Percentiles rank a stretch among this genome's conserved stretches.
Conservation (phyloP, 1,284 basidiomycete genomes). For the Tilletiopsis washingtonensis region DNA sequence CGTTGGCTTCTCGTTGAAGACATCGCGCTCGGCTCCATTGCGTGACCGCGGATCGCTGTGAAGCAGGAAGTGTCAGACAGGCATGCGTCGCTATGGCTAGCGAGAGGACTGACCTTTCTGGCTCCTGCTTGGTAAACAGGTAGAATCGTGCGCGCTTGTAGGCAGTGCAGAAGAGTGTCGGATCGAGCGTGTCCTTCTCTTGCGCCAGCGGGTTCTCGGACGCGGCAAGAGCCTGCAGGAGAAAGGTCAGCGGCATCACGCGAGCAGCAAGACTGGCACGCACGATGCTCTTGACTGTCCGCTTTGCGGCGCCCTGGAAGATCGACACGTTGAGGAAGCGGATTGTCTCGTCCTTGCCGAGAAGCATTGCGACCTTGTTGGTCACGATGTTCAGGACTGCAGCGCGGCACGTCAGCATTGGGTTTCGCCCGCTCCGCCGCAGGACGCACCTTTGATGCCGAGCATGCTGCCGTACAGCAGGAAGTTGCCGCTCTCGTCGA, state of each 20-base stretch:
- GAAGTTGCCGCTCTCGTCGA: slow-evolving; percentile 95
- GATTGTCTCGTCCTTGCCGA: slow-evolving; percentile 90
- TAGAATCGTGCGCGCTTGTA: slow-evolving; percentile 94
- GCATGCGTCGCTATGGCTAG: neutral
- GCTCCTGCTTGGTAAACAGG: slow-evolving; percentile 84
- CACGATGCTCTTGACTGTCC: slow-evolving; percentile 76
- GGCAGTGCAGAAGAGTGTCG: slow-evolving; percentile 85
- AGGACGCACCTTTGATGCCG: slow-evolving; percentile 74
- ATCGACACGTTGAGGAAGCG: slow-evolving; percentile 80
- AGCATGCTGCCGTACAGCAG: slow-evolving; percentile 85
- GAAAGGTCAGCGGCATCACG: neutral
- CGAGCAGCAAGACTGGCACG: slow-evolving; percentile 31
- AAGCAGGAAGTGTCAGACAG: neutral
- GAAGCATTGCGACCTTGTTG: slow-evolving; percentile 77
- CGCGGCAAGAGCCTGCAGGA: slow-evolving; percentile 73
- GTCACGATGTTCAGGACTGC: slow-evolving; percentile 87
- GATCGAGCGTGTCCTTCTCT: slow-evolving; percentile 63
- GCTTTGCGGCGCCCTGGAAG: slow-evolving; percentile 87
- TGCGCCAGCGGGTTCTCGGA: slow-evolving; percentile 83
- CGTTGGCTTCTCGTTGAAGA: slow-evolving; percentile 97
- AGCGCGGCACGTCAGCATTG: neutral
- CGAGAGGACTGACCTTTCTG: slow-evolving; percentile 60
- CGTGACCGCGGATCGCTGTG: slow-evolving; percentile 3
- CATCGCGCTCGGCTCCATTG: slow-evolving; percentile 83
- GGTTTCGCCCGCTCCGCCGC: slow-evolving; percentile 1